Evolutionary conservation across 2,329 filamentous ascomycete species (phyloP), one percentile per base, ranked within the genome.

Genomic region (Colletotrichum higginsianum): DNA sequence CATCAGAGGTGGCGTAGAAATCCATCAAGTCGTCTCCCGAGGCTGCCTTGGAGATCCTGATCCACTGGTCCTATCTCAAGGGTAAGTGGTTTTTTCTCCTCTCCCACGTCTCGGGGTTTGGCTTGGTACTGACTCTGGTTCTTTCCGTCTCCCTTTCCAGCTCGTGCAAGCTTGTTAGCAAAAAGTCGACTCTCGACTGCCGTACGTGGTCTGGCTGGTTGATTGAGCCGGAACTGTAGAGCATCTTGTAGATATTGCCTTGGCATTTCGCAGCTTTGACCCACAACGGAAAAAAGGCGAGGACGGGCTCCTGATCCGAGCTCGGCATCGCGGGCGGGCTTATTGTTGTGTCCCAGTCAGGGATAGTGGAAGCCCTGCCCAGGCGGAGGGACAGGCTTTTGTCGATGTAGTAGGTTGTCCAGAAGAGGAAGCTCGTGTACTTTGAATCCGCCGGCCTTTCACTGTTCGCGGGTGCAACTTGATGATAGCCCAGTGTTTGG

Each of bases 381-480:
- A 91, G 79, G 3, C 87, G 84, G 2, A 91, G 82, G 0, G 87
- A 87, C 12, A 91, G 80, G n/a, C 84, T 84, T 67, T 88, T 89
- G 71, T 90, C 86, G 21, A 90, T 79, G 58, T 86, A 84, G 73
- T 91, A 91, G 0, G 87, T 79, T 47, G 80, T 83, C 89, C 89
- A 91, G 75, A 91, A 91, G 9, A 90, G 75, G 1, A 82, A 64
- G 21, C 57, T 58, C 50, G 0, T 75, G 15, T 52, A 52, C 50
- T 63, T 56, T 21, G 9, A 9, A 1, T 40, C 58, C 30, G 73
- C 35, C 60, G 67, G 66, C 78, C 77, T 55, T 73, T 58, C 38
- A 71, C 76, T 75, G 72, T 80, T 21, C 67, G 76, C 26, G 75
- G 74, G 38, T 74, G 53, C 60, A 15, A 21, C 58, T 35, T 79